Conservation (phyloP, 805 yeast species). For the Cephaloascus fragrans region DNA sequence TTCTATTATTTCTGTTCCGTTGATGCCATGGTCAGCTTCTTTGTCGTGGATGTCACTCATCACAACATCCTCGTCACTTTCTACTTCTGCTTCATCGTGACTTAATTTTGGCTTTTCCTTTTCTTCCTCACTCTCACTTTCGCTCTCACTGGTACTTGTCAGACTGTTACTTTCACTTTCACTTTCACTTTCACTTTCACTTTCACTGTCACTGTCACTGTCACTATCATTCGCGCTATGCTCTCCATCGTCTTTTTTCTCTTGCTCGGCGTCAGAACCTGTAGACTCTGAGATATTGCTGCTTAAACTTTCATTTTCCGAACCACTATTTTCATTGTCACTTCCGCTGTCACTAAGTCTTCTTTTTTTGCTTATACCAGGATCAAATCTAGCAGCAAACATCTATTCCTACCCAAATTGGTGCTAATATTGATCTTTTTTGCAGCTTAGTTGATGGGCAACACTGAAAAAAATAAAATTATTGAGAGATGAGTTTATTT, state of each 20-base stretch:
- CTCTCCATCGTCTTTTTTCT: constrained; percentile 5
- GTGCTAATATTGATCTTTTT: no score
- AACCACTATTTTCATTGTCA: constrained; percentile 4
- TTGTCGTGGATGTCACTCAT: constrained; percentile 7
- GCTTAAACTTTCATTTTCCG: no score
- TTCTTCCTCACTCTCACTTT: constrained; percentile 11
- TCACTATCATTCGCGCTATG: constrained; percentile 10
- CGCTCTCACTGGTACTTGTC: no score
- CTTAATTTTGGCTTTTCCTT: no score
- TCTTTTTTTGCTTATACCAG: constrained; percentile 19
- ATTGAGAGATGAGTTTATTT: not conserved
- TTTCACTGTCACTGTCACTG: constrained; percentile 10
- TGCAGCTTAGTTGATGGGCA: no score
- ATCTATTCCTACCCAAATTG: constrained; percentile 11
- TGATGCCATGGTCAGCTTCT: constrained; percentile 3
- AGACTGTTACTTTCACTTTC: constrained; percentile 2
- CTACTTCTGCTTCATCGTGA: no score
- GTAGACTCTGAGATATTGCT: no score
- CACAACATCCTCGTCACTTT: no score
- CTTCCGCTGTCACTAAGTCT: constrained; percentile 8
- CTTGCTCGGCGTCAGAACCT: no score
- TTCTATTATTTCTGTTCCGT: no score
- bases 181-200: constrained; percentile 8
- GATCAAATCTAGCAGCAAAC: constrained; percentile 64
- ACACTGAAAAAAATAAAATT: not conserved